phyloP scores from a whole-genome alignment of 163 green algal species.

The Scenedesmus sp. region DNA sequence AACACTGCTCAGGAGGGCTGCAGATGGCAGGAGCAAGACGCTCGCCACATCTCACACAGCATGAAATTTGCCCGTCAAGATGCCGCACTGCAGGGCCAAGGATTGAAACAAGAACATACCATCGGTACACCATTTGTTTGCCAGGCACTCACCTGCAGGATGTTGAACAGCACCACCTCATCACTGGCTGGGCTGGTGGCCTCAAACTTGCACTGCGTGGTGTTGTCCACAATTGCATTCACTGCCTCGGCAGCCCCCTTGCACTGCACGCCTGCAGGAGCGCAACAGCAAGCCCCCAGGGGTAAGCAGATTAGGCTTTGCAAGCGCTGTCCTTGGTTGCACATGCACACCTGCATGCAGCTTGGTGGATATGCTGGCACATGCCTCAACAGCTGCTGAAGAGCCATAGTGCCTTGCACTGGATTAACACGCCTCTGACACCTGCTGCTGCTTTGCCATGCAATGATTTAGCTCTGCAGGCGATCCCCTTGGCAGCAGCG shows the following conservation, averaged over 20 bases:
- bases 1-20: too few relatives aligned
- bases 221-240: conserved; percentile 86
- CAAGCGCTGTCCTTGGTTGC: neutral
- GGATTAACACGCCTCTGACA: neutral
- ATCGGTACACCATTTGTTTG: too few relatives aligned
- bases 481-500: neutral
- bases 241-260: conserved; percentile 79
- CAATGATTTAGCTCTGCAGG: neutral
- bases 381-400: neutral
- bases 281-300: neutral
- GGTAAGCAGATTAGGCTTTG: neutral
- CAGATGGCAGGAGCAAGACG: too few relatives aligned
- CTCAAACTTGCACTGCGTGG: conserved; percentile 96
- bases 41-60: neutral
- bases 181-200: conserved; percentile 88
- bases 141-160: conserved; percentile 83
- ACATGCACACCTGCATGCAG: neutral
- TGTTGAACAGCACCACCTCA: conserved; percentile 96
- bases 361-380: neutral
- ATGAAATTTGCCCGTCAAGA: neutral
- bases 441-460: neutral
- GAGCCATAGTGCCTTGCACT: neutral
- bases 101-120: neutral
- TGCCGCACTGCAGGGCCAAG: neutral
- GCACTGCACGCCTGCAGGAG: conserved; percentile 58